Conservation (phyloP, 192 early-diverging fungal genomes). For the Backusella circina region DNA sequence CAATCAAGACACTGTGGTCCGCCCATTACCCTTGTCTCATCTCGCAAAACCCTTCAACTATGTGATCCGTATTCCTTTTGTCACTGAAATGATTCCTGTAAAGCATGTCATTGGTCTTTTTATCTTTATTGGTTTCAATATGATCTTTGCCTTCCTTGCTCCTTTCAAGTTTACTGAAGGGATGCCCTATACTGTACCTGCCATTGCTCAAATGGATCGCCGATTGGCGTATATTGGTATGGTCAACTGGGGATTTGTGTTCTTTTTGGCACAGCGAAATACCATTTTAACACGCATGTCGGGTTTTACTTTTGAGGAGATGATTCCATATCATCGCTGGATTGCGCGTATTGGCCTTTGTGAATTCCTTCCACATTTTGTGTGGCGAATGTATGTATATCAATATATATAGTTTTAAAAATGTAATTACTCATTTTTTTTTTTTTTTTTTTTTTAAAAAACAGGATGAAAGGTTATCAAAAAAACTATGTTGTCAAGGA, state of each 20-base stretch:
- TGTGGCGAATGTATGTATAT: conserved; percentile 31
- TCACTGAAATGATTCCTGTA: conserved; percentile 24
- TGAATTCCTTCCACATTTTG: conserved; percentile 28
- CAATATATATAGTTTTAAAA: not conserved
- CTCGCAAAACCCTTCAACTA: not conserved
- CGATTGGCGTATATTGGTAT: conserved; percentile 31
- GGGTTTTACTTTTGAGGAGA: conserved; percentile 37
- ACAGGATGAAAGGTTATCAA: not conserved
- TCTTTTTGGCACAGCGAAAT: conserved; percentile 37
- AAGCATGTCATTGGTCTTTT: conserved; percentile 23
- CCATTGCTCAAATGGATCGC: conserved; percentile 19
- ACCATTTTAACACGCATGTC: conserved; percentile 29
- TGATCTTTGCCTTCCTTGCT: conserved; percentile 20
- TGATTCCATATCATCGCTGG: conserved; percentile 44
- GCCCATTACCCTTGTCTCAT: not conserved
- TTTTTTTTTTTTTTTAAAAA: not conserved
- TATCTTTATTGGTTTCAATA: conserved; percentile 19
- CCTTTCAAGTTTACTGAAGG: conserved; percentile 17
- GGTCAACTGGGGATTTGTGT: conserved; percentile 39
- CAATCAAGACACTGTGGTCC: not conserved
- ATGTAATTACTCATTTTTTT: not conserved
- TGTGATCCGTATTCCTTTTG: conserved; percentile 15
- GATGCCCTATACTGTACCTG: not conserved
- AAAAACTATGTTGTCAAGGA: conserved; percentile 3
- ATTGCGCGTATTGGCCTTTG: conserved; percentile 30